Conservation (phyloP, 805 yeast species). For the Saccharomycopsis schoenii region DNA sequence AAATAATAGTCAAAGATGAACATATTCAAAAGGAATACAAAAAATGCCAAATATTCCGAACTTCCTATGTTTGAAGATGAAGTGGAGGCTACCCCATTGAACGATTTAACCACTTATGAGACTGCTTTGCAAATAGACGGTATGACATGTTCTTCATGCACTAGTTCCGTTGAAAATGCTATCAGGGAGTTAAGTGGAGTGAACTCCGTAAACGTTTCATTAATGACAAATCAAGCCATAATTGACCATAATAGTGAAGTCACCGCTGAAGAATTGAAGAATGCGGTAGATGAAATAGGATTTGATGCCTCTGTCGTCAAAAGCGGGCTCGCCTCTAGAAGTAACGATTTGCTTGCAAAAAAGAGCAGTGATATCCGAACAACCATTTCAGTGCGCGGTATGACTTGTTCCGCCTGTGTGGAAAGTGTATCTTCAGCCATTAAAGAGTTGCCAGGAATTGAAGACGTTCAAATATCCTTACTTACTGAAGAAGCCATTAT, state of each 20-base stretch:
- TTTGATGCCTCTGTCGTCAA: conserved; percentile 39
- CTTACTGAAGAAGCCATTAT: conserved; percentile 66
- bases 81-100: background rate
- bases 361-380: background rate
- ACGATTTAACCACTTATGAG: background rate
- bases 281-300: conserved; percentile 69
- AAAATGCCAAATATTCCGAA: background rate
- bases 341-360: background rate
- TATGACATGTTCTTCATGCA: conserved; percentile 90
- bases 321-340: conserved; percentile 9
- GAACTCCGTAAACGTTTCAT: conserved; percentile 38
- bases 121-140: conserved; percentile 34
- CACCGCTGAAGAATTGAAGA: conserved; percentile 31
- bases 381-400: conserved; percentile 39
- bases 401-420: conserved; percentile 88
- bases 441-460: conserved; percentile 38
- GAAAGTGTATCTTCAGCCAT: conserved; percentile 53
- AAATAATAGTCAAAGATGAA: background rate
- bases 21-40: background rate
- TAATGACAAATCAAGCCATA: conserved; percentile 65
- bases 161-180: conserved; percentile 52
- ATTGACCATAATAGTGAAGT: conserved; percentile 37
- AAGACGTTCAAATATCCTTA: conserved; percentile 53
- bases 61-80: conserved; percentile 1
- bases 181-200: conserved; percentile 43